A percentile compares a stretch with the other conserved stretches of the same genome.
phyloP scores from a whole-genome alignment of 1,284 basidiomycete species.

The Pholiota adiposa region DNA sequence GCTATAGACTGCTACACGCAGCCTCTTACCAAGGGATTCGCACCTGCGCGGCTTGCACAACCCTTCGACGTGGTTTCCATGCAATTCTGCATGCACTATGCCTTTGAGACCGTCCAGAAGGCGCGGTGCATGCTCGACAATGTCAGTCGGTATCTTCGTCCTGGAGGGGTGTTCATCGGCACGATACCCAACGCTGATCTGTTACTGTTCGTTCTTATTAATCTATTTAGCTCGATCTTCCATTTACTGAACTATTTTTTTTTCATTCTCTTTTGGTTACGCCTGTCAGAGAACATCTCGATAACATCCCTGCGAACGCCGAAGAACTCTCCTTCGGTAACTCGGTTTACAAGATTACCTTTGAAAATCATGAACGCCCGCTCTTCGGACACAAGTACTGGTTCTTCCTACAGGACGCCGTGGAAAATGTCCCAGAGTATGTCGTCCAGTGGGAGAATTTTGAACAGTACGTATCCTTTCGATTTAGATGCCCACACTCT shows the following conservation, averaged over 20 bases:
- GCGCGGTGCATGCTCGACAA: conserved; percentile 94
- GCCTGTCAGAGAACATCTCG: conserved; percentile 65
- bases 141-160: conserved; percentile 79
- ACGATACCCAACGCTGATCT: conserved; percentile 90
- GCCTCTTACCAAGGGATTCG: conserved; percentile 72
- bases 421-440: conserved; percentile 97
- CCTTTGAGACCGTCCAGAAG: conserved; percentile 89
- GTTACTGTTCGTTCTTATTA: conserved; percentile 63
- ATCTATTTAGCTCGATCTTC: not conserved
- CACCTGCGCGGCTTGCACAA: conserved; percentile 55
- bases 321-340: conserved; percentile 87
- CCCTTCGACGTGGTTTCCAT: conserved; percentile 95
- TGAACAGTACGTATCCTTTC: conserved; percentile 56
- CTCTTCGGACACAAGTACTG: conserved; percentile 91
- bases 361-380: conserved; percentile 72
- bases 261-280: conserved; percentile 13
- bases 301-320: conserved; percentile 61
- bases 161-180: conserved; percentile 90
- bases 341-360: conserved; percentile 86
- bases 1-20: conserved; percentile 89
- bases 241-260: conserved; percentile 3
- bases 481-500: not conserved
- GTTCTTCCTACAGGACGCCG: conserved; percentile 94
- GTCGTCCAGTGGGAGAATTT: conserved; percentile 96
- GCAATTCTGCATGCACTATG: conserved; percentile 99